Conservation (phyloP, 768 basidiomycete genomes). For the Trichaptum fuscoviolaceum region DNA sequence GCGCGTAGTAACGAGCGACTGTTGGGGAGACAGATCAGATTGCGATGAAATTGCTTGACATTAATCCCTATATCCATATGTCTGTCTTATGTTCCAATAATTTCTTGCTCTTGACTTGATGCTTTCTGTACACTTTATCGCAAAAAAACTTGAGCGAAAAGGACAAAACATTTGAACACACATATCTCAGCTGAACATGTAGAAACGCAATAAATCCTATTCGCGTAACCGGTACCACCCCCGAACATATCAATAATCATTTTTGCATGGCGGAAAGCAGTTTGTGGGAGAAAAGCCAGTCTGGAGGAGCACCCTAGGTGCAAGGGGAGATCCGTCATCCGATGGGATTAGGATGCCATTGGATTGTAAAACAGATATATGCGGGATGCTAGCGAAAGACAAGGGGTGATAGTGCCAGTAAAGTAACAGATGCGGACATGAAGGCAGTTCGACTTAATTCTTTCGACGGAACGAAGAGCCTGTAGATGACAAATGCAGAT, state of each 20-base stretch:
- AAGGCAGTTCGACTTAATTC: slow-evolving; percentile 46
- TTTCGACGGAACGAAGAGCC: slow-evolving; percentile 98
- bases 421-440: slow-evolving; percentile 8
- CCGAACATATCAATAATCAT: background rate
- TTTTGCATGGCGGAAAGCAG: background rate
- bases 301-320: background rate
- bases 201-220: background rate
- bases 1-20: background rate
- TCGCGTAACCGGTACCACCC: background rate
- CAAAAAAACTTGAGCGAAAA: background rate
- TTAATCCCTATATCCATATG: background rate
- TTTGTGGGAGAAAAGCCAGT: background rate
- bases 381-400: slow-evolving; percentile 6
- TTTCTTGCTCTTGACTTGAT: background rate
- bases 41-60: background rate
- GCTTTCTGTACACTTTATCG: background rate
- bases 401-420: slow-evolving; percentile 1
- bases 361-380: background rate
- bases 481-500: slow-evolving; percentile 31
- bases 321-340: background rate
- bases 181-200: background rate
- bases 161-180: background rate
- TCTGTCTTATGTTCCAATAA: background rate
- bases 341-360: background rate
- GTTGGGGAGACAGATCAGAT: background rate